Conservation (phyloP, 768 basidiomycete species). For the Amanita rubescens region DNA sequence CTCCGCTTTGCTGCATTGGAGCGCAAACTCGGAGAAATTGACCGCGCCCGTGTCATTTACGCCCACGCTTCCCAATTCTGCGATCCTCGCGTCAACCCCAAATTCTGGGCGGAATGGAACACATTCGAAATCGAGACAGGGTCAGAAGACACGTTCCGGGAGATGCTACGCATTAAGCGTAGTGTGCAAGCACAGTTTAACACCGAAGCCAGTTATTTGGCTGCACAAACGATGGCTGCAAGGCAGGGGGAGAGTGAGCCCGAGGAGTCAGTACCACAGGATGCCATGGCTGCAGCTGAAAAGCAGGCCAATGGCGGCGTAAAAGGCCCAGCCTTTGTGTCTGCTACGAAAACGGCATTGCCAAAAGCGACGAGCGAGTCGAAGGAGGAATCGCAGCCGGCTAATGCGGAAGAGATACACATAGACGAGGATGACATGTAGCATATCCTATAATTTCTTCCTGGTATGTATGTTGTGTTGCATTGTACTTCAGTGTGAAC, state of each 20-base stretch:
- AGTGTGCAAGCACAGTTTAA: slow-evolving; percentile 99
- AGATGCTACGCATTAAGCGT: slow-evolving; percentile 93
- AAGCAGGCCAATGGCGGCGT: slow-evolving; percentile 43
- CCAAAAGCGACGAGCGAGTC: slow-evolving; percentile 30
- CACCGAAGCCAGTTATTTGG: slow-evolving; percentile 89
- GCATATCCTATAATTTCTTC: slow-evolving; percentile 15
- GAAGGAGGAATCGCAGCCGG: slow-evolving; percentile 19
- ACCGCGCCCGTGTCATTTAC: slow-evolving; percentile 92
- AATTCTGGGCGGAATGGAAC: slow-evolving; percentile 98
- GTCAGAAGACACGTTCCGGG: slow-evolving; percentile 96
- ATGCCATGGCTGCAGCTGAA: slow-evolving; percentile 87
- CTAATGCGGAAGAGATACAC: slow-evolving; percentile 80
- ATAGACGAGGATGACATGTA: slow-evolving; percentile 77
- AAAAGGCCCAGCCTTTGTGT: slow-evolving; percentile 70
- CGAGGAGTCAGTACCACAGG: slow-evolving; percentile 37
- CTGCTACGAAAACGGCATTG: slow-evolving; percentile 50
- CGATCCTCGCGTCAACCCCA: slow-evolving; percentile 84
- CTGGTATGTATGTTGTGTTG: neutral
- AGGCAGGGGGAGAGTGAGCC: slow-evolving; percentile 47
- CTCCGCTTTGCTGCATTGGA: slow-evolving; percentile 93
- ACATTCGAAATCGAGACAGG: slow-evolving; percentile 97
- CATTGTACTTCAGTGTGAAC: neutral
- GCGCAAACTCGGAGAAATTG: slow-evolving; percentile 97
- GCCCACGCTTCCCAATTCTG: slow-evolving; percentile 99
- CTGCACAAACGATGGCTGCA: slow-evolving; percentile 80